Evolutionary conservation across 768 basidiomycete genomes (phyloP), one percentile per base, ranked within the genome.

Genomic region (Tulasnella sp.): DNA sequence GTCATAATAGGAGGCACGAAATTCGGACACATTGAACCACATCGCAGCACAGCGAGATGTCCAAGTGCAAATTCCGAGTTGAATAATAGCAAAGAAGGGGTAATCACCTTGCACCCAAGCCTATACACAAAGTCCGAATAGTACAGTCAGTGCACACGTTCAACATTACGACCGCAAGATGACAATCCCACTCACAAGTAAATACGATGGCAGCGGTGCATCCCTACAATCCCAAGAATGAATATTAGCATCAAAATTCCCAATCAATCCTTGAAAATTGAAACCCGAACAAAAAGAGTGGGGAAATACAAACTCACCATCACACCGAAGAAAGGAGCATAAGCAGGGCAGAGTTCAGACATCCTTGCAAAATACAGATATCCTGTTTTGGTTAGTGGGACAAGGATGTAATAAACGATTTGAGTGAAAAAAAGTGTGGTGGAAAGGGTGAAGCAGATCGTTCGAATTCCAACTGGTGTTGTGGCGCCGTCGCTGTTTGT

Each of bases 181-280:
- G 22, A 47, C 24, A 16, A 19, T 3, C 25, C 15, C 32, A 66
- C 88, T 73, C 62, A 92, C 93, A 92, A 60, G 92, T 95, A 70
- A 99, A 95, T 64, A 93, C 86, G 65, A 98, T 96, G 56, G 93
- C 90, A 63, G 82, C 80, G 51, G 92, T 89, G 74, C 89, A 93
- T 59, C 93, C 93, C 90, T 92, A 49, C 41, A 37, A 33, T 13
- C 49, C 24, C 37, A 20, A 29, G 24, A 28, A 31, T 33, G 28
- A 43, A 13, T 29, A 34, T 9, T 24, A 43, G 44, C 50, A 24
- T 27, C 32, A 47, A 45, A 40, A 40, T 32, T 41, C 45, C 37
- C 47, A 58, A 49, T 54, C 40, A 46, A 15, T n/a, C 48, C 52
- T 28, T 55, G 28, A 19, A 22, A 40, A 29, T 46, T 24, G 1